These are phyloP conservation scores for Mallotus repandus DNA, from an alignment of 441 rosid genomes.

Conservation along the genomic window DNA sequence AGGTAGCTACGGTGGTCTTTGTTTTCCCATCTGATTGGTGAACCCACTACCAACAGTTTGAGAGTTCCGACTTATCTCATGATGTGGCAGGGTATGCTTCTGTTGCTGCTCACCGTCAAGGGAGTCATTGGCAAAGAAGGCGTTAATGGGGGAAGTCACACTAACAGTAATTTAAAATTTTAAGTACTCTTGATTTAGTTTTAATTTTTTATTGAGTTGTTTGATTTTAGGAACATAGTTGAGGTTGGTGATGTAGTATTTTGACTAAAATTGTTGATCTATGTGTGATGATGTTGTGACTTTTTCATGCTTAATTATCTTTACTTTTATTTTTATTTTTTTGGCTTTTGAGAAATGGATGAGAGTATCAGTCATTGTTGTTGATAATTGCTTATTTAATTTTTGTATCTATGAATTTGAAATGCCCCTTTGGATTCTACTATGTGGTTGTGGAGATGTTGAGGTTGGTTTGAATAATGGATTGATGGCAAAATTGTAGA, in stretches of 20 bases:
- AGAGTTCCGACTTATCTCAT: too few species aligned
- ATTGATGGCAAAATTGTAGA: background rate
- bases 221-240: background rate
- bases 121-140: too few species aligned
- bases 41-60: too few species aligned
- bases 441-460: background rate
- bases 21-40: too few species aligned
- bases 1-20: too few species aligned
- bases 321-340: too few species aligned
- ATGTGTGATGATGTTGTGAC: background rate
- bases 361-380: background rate
- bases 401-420: background rate
- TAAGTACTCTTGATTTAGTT: background rate
- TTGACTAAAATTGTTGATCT: background rate
- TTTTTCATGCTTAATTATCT: background rate
- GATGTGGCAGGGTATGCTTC: too few species aligned
- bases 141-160: too few species aligned
- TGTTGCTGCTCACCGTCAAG: too few species aligned
- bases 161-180: background rate
- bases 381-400: background rate
- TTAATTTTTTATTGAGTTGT: conserved; percentile 4
- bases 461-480: background rate
- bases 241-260: background rate
- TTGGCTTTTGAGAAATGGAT: background rate
- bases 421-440: background rate